These are phyloP conservation scores for Danielia reshetovae DNA, from an alignment of 805 yeast genomes.

Conservation along the genomic window DNA sequence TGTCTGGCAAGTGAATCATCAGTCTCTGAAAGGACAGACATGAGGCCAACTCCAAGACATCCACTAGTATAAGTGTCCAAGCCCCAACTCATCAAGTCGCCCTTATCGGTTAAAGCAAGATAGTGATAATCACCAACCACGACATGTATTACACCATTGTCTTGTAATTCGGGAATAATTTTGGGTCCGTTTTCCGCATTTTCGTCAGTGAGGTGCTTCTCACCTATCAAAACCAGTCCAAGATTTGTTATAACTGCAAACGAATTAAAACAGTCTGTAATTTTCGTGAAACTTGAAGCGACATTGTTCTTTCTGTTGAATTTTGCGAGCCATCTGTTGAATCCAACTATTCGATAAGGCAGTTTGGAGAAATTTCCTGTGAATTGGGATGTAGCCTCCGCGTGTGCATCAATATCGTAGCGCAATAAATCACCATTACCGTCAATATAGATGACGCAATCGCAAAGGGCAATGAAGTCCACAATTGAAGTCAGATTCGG, in stretches of 20 bases:
- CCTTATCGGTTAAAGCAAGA: slow-evolving; percentile 57
- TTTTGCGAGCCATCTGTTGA: slow-evolving; percentile 28
- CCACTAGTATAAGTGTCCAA: slow-evolving; percentile 59
- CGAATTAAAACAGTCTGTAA: slow-evolving; percentile 51
- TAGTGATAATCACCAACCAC: slow-evolving; percentile 72
- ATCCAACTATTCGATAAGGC: slow-evolving; percentile 5
- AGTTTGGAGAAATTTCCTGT: no score
- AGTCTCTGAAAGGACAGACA: slow-evolving; percentile 6
- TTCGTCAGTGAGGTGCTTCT: slow-evolving; percentile 13
- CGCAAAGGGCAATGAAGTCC: slow-evolving; percentile 57
- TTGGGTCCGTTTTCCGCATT: slow-evolving; percentile 1
- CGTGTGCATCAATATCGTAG: no score
- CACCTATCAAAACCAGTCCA: slow-evolving; percentile 44
- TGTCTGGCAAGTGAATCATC: slow-evolving; percentile 2
- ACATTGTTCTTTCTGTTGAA: slow-evolving; percentile 13
- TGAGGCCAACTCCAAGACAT: slow-evolving; percentile 58
- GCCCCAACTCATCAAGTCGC: slow-evolving; percentile 66
- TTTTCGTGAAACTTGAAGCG: slow-evolving; percentile 40
- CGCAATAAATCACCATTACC: slow-evolving; percentile 38
- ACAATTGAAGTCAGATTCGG: slow-evolving; percentile 39
- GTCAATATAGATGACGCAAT: slow-evolving; percentile 47
- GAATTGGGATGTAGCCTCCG: no score
- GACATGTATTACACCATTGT: slow-evolving; percentile 47
- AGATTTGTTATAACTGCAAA: slow-evolving; percentile 55
- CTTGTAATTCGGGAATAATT: slow-evolving; percentile 40